These are phyloP conservation scores for Cystobasidium tubakii DNA, from an alignment of 768 basidiomycete species.

Conservation along the genomic window DNA sequence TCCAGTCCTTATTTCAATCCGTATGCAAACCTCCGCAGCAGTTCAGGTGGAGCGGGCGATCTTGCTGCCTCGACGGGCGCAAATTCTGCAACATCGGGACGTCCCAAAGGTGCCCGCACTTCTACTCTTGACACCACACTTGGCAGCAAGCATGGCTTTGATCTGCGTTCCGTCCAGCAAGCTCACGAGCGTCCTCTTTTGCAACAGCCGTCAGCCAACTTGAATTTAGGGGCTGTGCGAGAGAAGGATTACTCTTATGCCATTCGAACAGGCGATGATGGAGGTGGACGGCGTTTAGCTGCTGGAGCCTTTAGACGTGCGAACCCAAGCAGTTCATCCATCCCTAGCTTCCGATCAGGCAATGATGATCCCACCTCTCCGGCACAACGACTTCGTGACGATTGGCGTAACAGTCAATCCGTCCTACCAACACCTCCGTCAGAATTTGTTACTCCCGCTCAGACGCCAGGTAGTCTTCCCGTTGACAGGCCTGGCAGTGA, in stretches of 20 bases:
- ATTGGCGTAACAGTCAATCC: conserved; percentile 13
- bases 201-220: conserved; percentile 7
- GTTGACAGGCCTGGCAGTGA: not conserved
- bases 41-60: not conserved
- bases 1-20: conserved; percentile 34
- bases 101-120: not conserved
- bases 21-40: conserved; percentile 23
- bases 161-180: not conserved
- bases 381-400: conserved; percentile 20
- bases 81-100: not conserved
- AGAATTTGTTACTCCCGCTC: not conserved
- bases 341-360: not conserved
- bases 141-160: conserved; percentile 20
- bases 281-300: conserved; percentile 18
- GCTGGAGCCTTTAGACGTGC: conserved; percentile 31
- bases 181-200: conserved; percentile 17
- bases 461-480: not conserved
- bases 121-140: conserved; percentile 7
- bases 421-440: not conserved
- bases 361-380: conserved; percentile 8
- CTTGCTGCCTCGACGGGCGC: not conserved
- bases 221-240: not conserved
- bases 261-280: conserved; percentile 16
- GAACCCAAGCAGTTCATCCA: not conserved
- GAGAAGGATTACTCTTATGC: conserved; percentile 25